These are phyloP conservation scores for Podila epicladia DNA, from an alignment of 192 early-diverging fungal species.

Conservation along the genomic window DNA sequence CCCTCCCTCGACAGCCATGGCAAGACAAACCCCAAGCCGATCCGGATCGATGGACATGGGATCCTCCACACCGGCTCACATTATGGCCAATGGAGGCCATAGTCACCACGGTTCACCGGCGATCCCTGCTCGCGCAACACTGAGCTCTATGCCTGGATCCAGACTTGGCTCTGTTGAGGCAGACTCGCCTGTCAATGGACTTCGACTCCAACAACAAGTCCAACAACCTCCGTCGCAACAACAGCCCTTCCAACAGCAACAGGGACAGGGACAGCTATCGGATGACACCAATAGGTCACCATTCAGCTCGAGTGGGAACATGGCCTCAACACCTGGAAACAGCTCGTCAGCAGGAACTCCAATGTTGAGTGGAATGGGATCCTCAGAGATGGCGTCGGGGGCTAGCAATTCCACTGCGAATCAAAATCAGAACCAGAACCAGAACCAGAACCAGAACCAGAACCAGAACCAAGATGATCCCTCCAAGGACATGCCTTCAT, in stretches of 20 bases:
- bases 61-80: not conserved
- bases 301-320: no score
- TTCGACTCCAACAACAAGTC: not conserved
- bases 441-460: not conserved
- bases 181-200: not conserved
- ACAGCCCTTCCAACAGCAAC: not conserved
- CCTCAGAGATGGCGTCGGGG: not conserved
- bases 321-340: no score
- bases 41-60: slow-evolving; percentile 9
- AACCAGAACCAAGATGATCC: not conserved
- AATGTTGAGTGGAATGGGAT: not conserved
- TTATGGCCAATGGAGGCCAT: not conserved
- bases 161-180: slow-evolving; percentile 2
- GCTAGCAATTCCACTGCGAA: not conserved
- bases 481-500: not conserved
- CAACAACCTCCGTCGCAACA: slow-evolving; percentile 4
- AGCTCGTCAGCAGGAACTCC: not conserved
- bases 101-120: slow-evolving; percentile 1
- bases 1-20: not conserved
- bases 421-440: not conserved
- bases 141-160: slow-evolving; percentile 3
- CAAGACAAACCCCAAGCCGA: not conserved
- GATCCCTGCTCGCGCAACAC: not conserved
- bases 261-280: not conserved
- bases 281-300: not conserved